Percentiles rank a stretch among this genome's conserved stretches.
Evolutionary conservation across 352 stramenopile species (phyloP).

Genomic region (Aphanomyces stellatus): DNA sequence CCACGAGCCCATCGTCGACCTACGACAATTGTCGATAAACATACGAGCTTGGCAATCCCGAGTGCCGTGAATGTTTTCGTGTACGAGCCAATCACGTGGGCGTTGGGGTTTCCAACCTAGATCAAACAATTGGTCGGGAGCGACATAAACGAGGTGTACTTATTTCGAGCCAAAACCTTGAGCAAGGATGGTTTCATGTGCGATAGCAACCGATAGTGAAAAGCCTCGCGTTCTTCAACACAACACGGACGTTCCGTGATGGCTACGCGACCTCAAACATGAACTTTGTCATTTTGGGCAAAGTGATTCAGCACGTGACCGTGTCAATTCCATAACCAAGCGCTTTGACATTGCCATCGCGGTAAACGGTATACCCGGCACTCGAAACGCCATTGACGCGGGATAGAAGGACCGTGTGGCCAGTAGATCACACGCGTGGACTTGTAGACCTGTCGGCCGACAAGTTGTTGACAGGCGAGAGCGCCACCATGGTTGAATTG

Average conservation of each 20-base stretch:
- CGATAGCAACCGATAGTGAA: no score
- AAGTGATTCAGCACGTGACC: conserved; percentile 46
- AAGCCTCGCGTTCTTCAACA: conserved; percentile 29
- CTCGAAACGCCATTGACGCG: no score
- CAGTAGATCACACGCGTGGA: no score
- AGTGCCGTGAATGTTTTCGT: conserved; percentile 50
- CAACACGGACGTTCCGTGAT: conserved; percentile 35
- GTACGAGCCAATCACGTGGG: conserved; percentile 41
- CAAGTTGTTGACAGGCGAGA: no score
- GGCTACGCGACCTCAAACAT: conserved; percentile 48
- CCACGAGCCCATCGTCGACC: conserved; percentile 44
- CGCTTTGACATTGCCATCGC: no score
- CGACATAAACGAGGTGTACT: conserved; percentile 49
- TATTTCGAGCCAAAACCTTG: conserved; percentile 28
- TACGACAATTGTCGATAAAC: neutral
- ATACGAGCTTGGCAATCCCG: conserved; percentile 25
- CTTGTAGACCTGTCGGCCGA: no score
- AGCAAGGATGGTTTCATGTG: no score
- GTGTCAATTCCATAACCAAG: no score
- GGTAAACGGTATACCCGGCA: no score
- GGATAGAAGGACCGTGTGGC: no score
- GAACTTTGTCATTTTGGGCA: conserved; percentile 51
- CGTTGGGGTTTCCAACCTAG: conserved; percentile 10
- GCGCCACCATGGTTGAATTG: no score
- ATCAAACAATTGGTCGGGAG: no score